Base-by-base conservation (phyloP, 2,329 filamentous ascomycete genomes). In the Rosellinia necatrix region DNA sequence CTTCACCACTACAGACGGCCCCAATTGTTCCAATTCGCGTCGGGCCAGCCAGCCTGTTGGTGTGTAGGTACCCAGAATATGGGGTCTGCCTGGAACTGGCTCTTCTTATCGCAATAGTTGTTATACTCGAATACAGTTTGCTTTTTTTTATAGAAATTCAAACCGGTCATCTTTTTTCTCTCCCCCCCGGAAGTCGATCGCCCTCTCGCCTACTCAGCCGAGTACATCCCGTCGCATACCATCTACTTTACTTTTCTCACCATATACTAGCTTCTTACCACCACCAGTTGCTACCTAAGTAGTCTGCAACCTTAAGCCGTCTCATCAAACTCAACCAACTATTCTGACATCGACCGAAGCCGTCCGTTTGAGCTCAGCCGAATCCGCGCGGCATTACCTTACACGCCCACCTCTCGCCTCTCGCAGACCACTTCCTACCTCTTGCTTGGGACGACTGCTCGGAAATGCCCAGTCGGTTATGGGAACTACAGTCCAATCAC, bases 381-480 rank as follows among this genome's bases (percentile, higher is more conserved):
- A 19, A 27, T n/a, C 30, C 19, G 22, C 29, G 19, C 24, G n/a
- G 32, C 19, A 22, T n/a, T 17, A 3, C 13, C 34, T 21, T 17
- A 34, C 46, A 34, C 15, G 34, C 8, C 30, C 44, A 43, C 49
- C 29, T 40, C 46, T 29, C 15, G 34, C 8, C 30, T 41, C 42
- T 46, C 29, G 35, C 38, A 41, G 38, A 32, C 40, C 22, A 19
- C 4, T n/a, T 6, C 32, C 35, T 7, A 6, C 37, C 40, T 42
- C 4, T 41, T 34, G 37, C 35, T 38, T 30, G 34, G 34, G 24
- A 34, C 37, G 22, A n/a, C 37, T 49, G 42, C 56, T 64, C 49
- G 63, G 67, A 69, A 53, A 70, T 71, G 70, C 68, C 60, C 64
- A 71, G 68, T 65, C 64, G 64, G 55, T 50, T 71, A 29, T 67